phyloP scores from a whole-genome alignment of 2,329 filamentous ascomycete genomes.

The Thelonectria olida region DNA sequence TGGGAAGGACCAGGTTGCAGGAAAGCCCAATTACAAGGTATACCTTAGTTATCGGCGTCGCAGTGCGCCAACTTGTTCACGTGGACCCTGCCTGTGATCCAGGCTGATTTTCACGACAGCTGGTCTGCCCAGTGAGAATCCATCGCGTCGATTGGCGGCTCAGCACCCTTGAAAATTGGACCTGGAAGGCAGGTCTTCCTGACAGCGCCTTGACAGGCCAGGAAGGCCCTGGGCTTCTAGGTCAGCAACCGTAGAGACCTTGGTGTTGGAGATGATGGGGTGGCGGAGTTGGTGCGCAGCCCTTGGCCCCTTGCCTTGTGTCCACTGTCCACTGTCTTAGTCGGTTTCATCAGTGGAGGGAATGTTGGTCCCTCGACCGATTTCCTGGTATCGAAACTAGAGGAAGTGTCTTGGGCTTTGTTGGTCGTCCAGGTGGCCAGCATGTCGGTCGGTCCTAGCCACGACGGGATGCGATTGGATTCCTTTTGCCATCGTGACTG shows the following conservation, averaged over 20 bases:
- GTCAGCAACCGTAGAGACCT: neutral
- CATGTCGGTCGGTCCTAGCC: neutral
- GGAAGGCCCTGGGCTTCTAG: constrained; percentile 1
- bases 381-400: neutral
- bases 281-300: constrained; percentile 23
- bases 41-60: too few relatives aligned
- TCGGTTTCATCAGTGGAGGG: neutral
- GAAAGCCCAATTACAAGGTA: too few relatives aligned
- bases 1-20: neutral
- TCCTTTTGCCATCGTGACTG: neutral
- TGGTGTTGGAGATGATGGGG: constrained; percentile 1
- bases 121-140: constrained; percentile 1
- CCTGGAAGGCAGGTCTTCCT: neutral
- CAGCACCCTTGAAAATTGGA: neutral
- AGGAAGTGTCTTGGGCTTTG: neutral
- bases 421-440: constrained; percentile 3
- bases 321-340: neutral
- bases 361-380: neutral
- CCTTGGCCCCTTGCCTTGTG: neutral
- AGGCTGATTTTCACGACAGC: constrained; percentile 12
- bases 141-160: neutral
- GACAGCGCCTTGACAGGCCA: constrained; percentile 8
- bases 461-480: neutral
- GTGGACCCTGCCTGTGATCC: neutral
- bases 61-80: too few relatives aligned